A percentile compares a stretch with the other conserved stretches of the same genome.
Conservation (phyloP, 495 filamentous ascomycete genomes). For the Podospora pseudoanserina region DNA sequence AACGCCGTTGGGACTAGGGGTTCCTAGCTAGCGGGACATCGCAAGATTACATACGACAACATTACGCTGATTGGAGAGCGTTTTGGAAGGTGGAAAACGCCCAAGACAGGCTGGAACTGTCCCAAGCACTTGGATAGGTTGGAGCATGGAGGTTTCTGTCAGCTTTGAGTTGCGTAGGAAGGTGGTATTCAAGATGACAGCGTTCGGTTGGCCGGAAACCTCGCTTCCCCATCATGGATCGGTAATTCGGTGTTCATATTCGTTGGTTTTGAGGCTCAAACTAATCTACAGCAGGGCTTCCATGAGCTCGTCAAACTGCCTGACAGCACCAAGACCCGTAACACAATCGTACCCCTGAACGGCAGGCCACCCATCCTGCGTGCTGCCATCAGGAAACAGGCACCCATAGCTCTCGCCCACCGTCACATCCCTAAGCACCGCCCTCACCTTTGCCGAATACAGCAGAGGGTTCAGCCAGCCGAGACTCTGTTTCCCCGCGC, state of each 20-base stretch:
- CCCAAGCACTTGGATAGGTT: neutral
- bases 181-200: neutral
- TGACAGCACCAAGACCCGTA: conserved; percentile 38
- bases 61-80: neutral
- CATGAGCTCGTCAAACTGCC: conserved; percentile 36
- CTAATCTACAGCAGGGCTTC: neutral
- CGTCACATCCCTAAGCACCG: conserved; percentile 33
- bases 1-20: neutral
- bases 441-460: conserved; percentile 29
- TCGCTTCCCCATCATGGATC: neutral
- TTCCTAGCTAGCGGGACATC: neutral
- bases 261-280: neutral
- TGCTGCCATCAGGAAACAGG: conserved; percentile 25
- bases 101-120: neutral
- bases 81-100: neutral
- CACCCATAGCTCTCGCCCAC: conserved; percentile 35
- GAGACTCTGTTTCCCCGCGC: conserved; percentile 36
- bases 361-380: conserved; percentile 33
- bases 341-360: conserved; percentile 36
- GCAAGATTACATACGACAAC: neutral
- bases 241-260: neutral
- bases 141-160: neutral
- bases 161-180: neutral
- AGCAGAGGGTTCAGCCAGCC: conserved; percentile 41
- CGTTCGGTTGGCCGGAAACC: neutral